Percentiles rank a stretch among this genome's conserved stretches.
These are phyloP conservation scores for Fraxinus pennsylvanica DNA, from an alignment of 257 asterid species.

Conservation along the genomic window DNA sequence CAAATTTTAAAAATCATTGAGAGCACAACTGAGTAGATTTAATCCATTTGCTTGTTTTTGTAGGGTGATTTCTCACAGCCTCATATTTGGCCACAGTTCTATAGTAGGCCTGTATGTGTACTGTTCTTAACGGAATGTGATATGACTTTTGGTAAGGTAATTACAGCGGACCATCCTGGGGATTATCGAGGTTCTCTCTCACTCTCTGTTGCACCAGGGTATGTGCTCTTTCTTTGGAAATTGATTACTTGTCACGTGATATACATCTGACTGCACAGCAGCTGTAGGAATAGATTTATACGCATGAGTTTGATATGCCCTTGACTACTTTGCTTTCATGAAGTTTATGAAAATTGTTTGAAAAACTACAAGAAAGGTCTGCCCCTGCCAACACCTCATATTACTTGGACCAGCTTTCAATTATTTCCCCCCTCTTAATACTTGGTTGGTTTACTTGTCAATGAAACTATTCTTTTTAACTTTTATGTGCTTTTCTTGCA, in stretches of 20 bases:
- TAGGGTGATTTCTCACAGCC: constrained; percentile 94
- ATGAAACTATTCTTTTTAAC: not conserved
- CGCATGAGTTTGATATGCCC: not conserved
- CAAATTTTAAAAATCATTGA: constrained; percentile 14
- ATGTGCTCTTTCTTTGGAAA: constrained; percentile 24
- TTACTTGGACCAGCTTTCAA: constrained; percentile 12
- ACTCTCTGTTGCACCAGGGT: constrained; percentile 80
- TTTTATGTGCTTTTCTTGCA: not conserved
- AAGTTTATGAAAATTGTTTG: constrained; percentile 3
- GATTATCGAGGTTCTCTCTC: constrained; percentile 68
- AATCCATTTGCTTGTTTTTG: constrained; percentile 34
- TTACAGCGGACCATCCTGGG: constrained; percentile 62
- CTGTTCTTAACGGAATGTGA: constrained; percentile 82
- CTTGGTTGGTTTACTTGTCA: not conserved
- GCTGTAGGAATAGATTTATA: not conserved
- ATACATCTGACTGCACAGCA: constrained; percentile 4
- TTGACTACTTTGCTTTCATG: constrained; percentile 9
- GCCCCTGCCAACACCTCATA: not conserved
- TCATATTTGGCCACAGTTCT: constrained; percentile 73
- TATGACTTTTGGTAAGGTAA: constrained; percentile 69
- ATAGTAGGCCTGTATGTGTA: constrained; percentile 73
- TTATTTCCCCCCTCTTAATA: not conserved
- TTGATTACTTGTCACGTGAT: not conserved
- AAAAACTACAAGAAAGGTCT: not conserved
- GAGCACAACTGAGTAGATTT: constrained; percentile 23